Evolutionary conservation across 2,329 filamentous ascomycete genomes (phyloP).

Genomic region (Aschersonia sp.): DNA sequence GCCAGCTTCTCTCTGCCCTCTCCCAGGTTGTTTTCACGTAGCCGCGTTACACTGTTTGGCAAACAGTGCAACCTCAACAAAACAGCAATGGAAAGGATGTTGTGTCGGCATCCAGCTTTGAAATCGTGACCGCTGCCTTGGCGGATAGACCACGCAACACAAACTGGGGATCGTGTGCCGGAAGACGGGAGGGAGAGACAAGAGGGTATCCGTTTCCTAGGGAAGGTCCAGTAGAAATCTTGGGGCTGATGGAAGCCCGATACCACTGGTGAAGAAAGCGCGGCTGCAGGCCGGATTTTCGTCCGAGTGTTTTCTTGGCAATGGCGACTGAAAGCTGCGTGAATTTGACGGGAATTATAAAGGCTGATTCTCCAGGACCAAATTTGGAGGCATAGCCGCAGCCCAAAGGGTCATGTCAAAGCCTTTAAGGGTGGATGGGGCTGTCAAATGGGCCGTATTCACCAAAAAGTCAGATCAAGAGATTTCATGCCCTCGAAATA

Average conservation of each 20-base stretch:
- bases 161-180: neutral
- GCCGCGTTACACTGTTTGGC: neutral
- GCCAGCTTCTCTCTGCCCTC: conserved; percentile 21
- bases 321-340: neutral
- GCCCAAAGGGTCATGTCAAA: neutral
- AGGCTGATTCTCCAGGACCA: neutral
- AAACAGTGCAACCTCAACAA: neutral
- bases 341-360: neutral
- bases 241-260: neutral
- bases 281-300: neutral
- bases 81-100: neutral
- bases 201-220: neutral
- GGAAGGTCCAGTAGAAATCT: neutral
- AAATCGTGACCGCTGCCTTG: neutral
- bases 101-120: neutral
- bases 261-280: neutral
- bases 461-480: neutral
- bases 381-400: conserved; percentile 1
- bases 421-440: neutral
- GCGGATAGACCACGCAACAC: neutral
- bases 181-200: neutral
- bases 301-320: neutral
- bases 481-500: conserved; percentile 1
- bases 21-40: neutral
- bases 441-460: conserved; percentile 4